phyloP scores from a whole-genome alignment of 2,329 filamentous ascomycete genomes.

The Nothomitra cinnamomea region DNA sequence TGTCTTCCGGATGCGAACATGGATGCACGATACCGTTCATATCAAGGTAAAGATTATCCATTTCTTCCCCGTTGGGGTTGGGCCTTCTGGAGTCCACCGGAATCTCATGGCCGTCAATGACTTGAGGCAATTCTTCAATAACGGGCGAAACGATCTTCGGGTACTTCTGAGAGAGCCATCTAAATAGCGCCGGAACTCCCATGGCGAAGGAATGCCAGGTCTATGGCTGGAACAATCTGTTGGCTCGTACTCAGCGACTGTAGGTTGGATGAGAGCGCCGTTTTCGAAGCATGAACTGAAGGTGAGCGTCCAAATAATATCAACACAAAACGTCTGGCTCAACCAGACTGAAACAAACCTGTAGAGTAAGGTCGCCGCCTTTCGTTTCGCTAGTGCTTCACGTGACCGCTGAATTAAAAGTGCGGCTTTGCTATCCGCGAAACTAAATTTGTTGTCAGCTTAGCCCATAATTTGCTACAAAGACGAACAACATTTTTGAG shows the following conservation, averaged over 20 bases:
- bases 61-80: conserved; percentile 95
- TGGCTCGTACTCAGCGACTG: not conserved
- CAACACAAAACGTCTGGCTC: too few species aligned
- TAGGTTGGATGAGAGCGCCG: too few species aligned
- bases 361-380: too few species aligned
- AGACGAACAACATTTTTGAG: not conserved
- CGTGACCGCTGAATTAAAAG: not conserved
- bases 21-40: conserved; percentile 99
- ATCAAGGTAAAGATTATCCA: conserved; percentile 94
- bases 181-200: conserved; percentile 89
- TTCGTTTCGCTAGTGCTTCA: too few species aligned
- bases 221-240: not conserved
- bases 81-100: conserved; percentile 70
- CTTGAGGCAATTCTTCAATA: conserved; percentile 65
- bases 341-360: not conserved
- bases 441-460: too few species aligned
- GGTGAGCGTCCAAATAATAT: too few species aligned
- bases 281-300: too few species aligned
- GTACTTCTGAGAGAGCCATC: conserved; percentile 94
- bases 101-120: conserved; percentile 67
- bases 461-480: too few species aligned
- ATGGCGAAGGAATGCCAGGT: conserved; percentile 28
- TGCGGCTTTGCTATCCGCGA: not conserved
- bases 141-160: conserved; percentile 93
- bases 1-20: conserved; percentile 92